These are phyloP conservation scores for Ustulina deusta DNA, from an alignment of 2,329 filamentous ascomycete genomes.

Conservation along the genomic window DNA sequence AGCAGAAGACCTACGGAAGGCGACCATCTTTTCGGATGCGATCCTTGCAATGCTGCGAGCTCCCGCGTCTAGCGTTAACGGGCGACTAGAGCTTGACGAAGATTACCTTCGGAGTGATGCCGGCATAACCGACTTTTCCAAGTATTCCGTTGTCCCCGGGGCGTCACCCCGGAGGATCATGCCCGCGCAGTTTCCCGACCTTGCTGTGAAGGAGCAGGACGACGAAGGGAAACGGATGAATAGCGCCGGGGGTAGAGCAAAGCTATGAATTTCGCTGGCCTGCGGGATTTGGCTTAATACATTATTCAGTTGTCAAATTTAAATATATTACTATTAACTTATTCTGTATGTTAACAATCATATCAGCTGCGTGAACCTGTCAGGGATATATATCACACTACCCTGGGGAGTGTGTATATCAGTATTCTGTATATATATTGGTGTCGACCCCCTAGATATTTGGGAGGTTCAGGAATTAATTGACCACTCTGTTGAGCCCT, in stretches of 20 bases:
- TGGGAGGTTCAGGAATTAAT: no score
- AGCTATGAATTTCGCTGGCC: slow-evolving; percentile 50
- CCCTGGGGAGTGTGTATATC: no score
- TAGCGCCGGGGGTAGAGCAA: slow-evolving; percentile 63
- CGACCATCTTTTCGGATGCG: slow-evolving; percentile 83
- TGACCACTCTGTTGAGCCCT: no score
- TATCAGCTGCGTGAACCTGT: no score
- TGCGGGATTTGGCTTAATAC: not conserved
- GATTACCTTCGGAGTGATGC: slow-evolving; percentile 77
- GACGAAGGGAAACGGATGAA: slow-evolving; percentile 81
- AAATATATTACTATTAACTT: no score
- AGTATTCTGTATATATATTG: no score
- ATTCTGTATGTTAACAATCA: no score
- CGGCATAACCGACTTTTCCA: slow-evolving; percentile 76
- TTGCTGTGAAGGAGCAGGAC: slow-evolving; percentile 81
- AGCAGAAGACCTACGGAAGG: slow-evolving; percentile 71
- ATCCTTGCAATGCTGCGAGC: slow-evolving; percentile 77
- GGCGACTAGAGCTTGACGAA: slow-evolving; percentile 79
- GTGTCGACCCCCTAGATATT: no score
- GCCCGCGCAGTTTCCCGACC: slow-evolving; percentile 75
- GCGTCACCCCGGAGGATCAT: slow-evolving; percentile 77
- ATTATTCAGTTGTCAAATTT: no score
- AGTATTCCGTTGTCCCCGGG: slow-evolving; percentile 70
- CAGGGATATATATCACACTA: no score
- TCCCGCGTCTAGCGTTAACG: slow-evolving; percentile 73